Evolutionary conservation across 306 rosid genomes (phyloP), one percentile per base, ranked within the genome.

Genomic region (Alnus rubra): DNA sequence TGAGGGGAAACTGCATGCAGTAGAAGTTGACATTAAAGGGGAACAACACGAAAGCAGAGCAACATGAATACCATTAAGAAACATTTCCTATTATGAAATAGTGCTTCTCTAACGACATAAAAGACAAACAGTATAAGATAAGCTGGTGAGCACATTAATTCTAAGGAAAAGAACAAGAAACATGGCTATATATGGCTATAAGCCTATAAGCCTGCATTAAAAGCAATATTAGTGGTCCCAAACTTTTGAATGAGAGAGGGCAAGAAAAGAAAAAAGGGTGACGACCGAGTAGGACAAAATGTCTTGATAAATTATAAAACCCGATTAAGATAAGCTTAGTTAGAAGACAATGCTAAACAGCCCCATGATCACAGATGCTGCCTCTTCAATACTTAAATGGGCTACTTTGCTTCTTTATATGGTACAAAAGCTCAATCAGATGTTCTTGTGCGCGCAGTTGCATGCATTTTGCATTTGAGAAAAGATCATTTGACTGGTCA

Each of bases 201-300:
- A 23, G 33, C 11, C 11, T 23, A 15, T 65, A 12, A 14, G 31
- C 30, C 51, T 39, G 51, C 72, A 39, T 42, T 16, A 67, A 67
- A 42, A 67, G 72, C 72, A 42, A 42, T 9, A 28, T 9, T 1
- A 37, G 72, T n/a, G 72, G 72, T 68, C 72, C 72, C 42, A 62
- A 62, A 62, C 69, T 31, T 31, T 33, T 62, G 69, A 5, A 42
- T 9, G 3, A 68, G 72, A 18, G 7, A 18, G 31, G 49, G 23
- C 37, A 28, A 74, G 52, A 76, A 67, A 37, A 73, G n/a, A 45
- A 23, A 72, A 76, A 23, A 33, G 49, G 49, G 14, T 18, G 72
- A 68, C 72, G 72, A 68, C 72, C 52, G 33, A 68, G 72, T 42
- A 68, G 52, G 72, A 68, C 72, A 68, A 68, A 76, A 47, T 39